Evolutionary conservation across 257 asterid species (phyloP), one percentile per base, ranked within the genome.

Genomic region (Gardenia jasminoides): DNA sequence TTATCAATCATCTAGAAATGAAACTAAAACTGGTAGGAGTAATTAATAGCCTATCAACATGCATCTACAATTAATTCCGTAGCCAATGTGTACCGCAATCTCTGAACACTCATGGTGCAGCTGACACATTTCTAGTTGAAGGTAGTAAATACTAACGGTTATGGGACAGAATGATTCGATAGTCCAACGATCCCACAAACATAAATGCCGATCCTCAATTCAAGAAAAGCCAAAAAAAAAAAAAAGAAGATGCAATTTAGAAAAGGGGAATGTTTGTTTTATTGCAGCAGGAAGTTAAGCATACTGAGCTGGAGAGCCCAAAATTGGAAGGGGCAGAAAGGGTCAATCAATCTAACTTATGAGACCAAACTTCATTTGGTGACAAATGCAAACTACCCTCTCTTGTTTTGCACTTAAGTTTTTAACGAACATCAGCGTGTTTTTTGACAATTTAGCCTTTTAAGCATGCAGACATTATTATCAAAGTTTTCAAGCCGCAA

Each of bases 1-100:
- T 33, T 19, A 67, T 67, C 13, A 48, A 67, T 36, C 72, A 67
- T 67, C 46, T 67, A 67, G 71, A 67, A 65, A 67, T 31, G 30
- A 20, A 39, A 39, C 20, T 8, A 68, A 39, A 44, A 24, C 72
- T 68, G 30, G 30, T 36, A 68, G 13, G 0, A 12, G 66, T 68
- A 36, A 68, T 69, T 69, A 46, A 43, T 41, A 22, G 2, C 24
- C 6, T 8, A 31, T 33, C 72, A 33, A 33, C 47, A 6, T 31
- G 22, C 16, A 19, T 8, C 16, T 8, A 67, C 50, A 67, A 44
- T 70, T 24, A 70, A 70, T 70, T 70, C 75, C 58, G 41, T n/a
- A 44, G 59, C 39, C 75, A n/a, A 44, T 70, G 26, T 44, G 20
- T 22, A 20, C 47, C 13, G 44, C 47, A n/a, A 8, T 41, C 54